phyloP scores from a whole-genome alignment of 768 basidiomycete species.

The Mrakia blollopis region DNA sequence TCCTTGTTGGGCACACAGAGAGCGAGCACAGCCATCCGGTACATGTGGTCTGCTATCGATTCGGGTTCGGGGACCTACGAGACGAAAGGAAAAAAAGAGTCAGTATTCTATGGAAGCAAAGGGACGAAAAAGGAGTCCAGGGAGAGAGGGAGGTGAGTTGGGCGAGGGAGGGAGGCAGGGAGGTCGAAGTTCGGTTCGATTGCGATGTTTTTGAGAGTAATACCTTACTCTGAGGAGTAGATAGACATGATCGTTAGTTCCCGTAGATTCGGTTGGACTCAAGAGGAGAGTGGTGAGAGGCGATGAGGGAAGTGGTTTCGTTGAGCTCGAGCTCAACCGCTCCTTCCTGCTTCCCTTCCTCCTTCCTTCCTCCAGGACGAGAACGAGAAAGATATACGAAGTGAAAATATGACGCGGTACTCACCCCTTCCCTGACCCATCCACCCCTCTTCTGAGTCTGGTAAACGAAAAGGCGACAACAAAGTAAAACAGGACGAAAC shows the following conservation, averaged over 20 bases:
- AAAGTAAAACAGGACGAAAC: too few species aligned
- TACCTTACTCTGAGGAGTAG: conserved; percentile 15
- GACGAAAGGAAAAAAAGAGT: not conserved
- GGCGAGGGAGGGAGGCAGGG: not conserved
- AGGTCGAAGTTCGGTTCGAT: not conserved
- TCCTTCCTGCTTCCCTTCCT: not conserved
- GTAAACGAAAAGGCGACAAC: too few species aligned
- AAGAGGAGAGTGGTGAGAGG: not conserved
- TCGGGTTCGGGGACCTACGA: conserved; percentile 80
- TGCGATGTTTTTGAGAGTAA: conserved; percentile 25
- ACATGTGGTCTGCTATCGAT: conserved; percentile 32
- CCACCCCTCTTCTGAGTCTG: conserved; percentile 94
- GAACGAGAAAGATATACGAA: too few species aligned
- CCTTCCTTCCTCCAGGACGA: too few species aligned
- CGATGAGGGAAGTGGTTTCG: not conserved
- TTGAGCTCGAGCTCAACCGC: not conserved
- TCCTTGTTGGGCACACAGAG: conserved; percentile 74
- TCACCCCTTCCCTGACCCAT: conserved; percentile 79
- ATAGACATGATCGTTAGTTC: not conserved
- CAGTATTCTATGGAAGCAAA: not conserved
- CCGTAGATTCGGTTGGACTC: not conserved
- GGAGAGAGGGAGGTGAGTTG: not conserved
- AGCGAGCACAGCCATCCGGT: conserved; percentile 83
- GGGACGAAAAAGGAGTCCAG: not conserved
- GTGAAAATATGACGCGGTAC: conserved; percentile 31